These are phyloP conservation scores for Alternaria dauci DNA, from an alignment of 2,329 filamentous ascomycete species.

Conservation along the genomic window DNA sequence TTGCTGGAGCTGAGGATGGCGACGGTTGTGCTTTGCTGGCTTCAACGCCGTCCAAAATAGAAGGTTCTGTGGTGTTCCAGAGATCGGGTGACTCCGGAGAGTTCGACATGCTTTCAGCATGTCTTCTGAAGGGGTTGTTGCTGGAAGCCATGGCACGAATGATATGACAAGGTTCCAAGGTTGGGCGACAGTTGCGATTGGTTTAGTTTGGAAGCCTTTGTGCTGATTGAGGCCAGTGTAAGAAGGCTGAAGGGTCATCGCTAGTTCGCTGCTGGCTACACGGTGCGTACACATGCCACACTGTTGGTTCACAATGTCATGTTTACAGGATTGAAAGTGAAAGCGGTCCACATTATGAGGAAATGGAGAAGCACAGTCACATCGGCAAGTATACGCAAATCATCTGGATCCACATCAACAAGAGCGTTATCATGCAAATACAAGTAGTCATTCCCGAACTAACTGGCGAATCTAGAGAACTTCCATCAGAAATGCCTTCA, in stretches of 20 bases:
- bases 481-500: background rate
- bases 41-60: fast-evolving
- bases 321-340: background rate
- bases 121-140: background rate
- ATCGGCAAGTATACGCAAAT: background rate
- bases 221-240: no score
- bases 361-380: fast-evolving
- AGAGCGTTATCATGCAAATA: background rate
- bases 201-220: background rate
- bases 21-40: background rate
- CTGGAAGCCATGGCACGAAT: background rate
- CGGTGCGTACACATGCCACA: no score
- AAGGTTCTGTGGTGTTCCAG: background rate
- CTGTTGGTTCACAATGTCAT: background rate
- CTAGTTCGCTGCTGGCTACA: fast-evolving
- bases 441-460: fast-evolving
- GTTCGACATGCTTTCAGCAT: background rate
- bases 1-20: background rate
- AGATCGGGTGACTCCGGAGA: background rate
- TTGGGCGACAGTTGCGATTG: background rate
- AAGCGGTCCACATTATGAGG: background rate
- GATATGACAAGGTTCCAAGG: no score
- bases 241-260: background rate
- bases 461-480: fast-evolving
- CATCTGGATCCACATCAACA: background rate